Evolutionary conservation across 176 grass and related monocot genomes (phyloP), one percentile per base, ranked within the genome.

Genomic region (Aegilops umbellulata): DNA sequence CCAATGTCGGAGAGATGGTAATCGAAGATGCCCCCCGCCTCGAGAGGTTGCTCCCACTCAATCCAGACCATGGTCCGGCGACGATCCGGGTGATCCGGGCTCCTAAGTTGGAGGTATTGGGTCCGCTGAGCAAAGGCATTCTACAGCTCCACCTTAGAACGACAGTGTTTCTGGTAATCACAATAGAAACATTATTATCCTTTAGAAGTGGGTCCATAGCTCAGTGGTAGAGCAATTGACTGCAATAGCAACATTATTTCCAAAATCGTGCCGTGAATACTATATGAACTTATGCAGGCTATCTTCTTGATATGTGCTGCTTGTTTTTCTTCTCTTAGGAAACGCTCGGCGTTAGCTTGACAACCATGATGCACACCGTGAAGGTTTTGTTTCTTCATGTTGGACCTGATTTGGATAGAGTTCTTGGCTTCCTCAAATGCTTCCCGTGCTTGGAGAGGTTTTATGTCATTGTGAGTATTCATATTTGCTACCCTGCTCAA

Each of bases 161-260:
- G 3, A 35, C 65, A 10, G 65, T 35, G 8, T 68, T 34, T 68
- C 30, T 35, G 64, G 63, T 65, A 31, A 0, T 19, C 31, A 0
- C 64, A 63, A 25, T n/a, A n/a, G n/a, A n/a, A n/a, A n/a, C n/a
- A n/a, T n/a, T n/a, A n/a, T n/a, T n/a, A n/a, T n/a, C n/a, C n/a
- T n/a, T n/a, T n/a, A n/a, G n/a, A n/a, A n/a, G n/a, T 13, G 94
- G 87, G 94, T 92, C 88, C 90, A 97, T 94, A 91, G 92, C 90
- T 94, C 90, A 94, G 94, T 94, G 92, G 92, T 87, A 94, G 87
- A 97, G 88, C 92, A 97, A 87, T 92, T 94, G 92, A 97, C 94
- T 97, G 90, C 92, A 97, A n/a, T n/a, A n/a, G n/a, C n/a, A n/a
- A n/a, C n/a, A n/a, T n/a, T n/a, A n/a, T n/a, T n/a, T n/a, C n/a